Conservation (phyloP, 1,284 basidiomycete species). For the Fomitiporia mediterranea region DNA sequence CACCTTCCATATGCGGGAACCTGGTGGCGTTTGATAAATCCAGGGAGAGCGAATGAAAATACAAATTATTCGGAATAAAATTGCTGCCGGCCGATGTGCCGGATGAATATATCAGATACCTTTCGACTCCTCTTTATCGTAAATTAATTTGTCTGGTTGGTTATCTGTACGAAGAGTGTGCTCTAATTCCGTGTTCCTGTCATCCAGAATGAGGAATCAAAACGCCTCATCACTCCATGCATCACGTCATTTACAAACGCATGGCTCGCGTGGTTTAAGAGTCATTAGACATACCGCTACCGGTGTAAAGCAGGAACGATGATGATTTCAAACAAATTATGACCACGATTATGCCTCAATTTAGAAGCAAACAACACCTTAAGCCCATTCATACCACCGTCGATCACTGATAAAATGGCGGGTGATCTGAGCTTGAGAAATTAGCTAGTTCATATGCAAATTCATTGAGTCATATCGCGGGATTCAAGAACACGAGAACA, state of each 20-base stretch:
- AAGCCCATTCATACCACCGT: not conserved
- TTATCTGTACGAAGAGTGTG: not conserved
- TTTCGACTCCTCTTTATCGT: no score
- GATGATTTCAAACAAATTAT: not conserved
- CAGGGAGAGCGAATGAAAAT: not conserved
- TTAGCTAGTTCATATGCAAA: no score
- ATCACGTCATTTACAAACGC: not conserved
- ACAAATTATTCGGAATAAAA: no score
- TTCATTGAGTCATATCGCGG: no score
- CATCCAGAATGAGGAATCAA: no score
- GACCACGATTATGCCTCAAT: not conserved
- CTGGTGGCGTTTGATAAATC: no score
- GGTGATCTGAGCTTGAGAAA: no score
- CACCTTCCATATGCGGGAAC: not conserved
- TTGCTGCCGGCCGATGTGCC: no score
- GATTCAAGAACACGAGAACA: no score
- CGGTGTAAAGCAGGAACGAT: not conserved
- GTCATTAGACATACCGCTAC: not conserved
- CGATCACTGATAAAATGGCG: no score
- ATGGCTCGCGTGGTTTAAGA: not conserved
- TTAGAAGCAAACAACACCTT: not conserved
- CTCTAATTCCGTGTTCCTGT: not conserved
- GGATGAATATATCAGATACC: no score
- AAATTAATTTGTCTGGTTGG: not conserved
- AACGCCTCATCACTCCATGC: not conserved